A percentile compares a stretch with the other conserved stretches of the same genome.
Evolutionary conservation across 2,329 filamentous ascomycete genomes (phyloP).

Genomic region (Lecanicillium sp.): DNA sequence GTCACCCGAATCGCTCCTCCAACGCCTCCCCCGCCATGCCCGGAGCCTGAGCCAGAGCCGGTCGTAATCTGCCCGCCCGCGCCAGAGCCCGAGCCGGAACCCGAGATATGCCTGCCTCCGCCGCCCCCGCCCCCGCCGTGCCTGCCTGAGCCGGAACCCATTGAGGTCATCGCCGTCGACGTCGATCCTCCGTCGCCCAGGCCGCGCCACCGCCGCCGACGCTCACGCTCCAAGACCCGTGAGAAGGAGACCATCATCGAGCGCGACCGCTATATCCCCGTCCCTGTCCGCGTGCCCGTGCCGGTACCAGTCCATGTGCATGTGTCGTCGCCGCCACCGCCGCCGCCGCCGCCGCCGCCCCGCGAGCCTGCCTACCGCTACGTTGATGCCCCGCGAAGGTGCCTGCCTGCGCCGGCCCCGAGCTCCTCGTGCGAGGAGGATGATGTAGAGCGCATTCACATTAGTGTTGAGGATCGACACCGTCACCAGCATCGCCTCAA

Average conservation of each 20-base stretch:
- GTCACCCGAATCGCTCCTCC: constrained; percentile 35
- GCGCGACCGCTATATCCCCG: constrained; percentile 42
- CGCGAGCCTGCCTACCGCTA: constrained; percentile 13
- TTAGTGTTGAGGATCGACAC: constrained; percentile 21
- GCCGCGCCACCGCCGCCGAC: constrained; percentile 24
- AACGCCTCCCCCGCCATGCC: constrained; percentile 14
- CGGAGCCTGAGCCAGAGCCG: constrained; percentile 13
- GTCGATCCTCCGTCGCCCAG: constrained; percentile 25
- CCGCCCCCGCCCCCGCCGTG: constrained; percentile 18
- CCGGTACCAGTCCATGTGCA: constrained; percentile 27
- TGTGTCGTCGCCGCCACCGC: constrained; percentile 13
- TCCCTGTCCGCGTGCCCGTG: constrained; percentile 36
- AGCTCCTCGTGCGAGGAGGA: constrained; percentile 19
- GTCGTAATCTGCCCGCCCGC: constrained; percentile 20
- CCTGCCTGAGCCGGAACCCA: constrained; percentile 24
- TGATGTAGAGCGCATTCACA: constrained; percentile 22
- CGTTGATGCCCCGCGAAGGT: constrained; percentile 3
- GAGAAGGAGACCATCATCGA: constrained; percentile 47
- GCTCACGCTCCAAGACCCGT: constrained; percentile 25
- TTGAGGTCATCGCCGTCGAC: constrained; percentile 35
- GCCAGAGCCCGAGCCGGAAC: constrained; percentile 19
- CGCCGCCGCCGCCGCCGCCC: constrained; percentile 26
- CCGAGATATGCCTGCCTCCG: constrained; percentile 16
- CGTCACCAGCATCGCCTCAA: constrained; percentile 11
- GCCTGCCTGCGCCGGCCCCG: constrained; percentile 10